A percentile compares a stretch with the other conserved stretches of the same genome.
phyloP scores from a whole-genome alignment of 2,329 filamentous ascomycete genomes.

The Drechslerella coelobrocha region DNA sequence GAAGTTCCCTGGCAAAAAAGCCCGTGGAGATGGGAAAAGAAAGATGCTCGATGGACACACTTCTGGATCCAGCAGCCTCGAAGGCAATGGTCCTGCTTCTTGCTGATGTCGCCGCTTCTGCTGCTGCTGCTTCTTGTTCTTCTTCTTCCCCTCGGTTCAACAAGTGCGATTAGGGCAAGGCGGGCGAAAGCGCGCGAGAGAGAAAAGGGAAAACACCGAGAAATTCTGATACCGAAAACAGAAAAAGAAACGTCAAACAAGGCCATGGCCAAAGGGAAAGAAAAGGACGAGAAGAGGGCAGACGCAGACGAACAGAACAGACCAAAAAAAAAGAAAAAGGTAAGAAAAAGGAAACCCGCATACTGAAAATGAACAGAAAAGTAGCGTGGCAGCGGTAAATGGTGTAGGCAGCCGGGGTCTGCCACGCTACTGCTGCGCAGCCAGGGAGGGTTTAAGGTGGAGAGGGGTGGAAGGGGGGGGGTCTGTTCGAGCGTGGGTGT shows the following conservation, averaged over 20 bases:
- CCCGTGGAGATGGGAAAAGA: too few species aligned
- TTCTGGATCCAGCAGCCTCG: too few species aligned
- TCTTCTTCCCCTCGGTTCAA: conserved; percentile 34
- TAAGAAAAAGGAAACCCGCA: conserved; percentile 27
- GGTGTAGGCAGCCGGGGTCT: conserved; percentile 51
- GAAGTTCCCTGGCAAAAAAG: conserved; percentile 8
- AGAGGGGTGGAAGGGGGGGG: conserved; percentile 12
- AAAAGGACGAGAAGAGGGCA: not conserved
- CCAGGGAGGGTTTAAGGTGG: conserved; percentile 47
- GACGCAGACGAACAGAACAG: not conserved
- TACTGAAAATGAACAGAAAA: conserved; percentile 45
- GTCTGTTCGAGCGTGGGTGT: conserved; percentile 8
- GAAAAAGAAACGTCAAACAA: conserved; percentile 27
- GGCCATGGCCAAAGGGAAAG: not conserved
- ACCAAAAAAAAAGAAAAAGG: conserved; percentile 18
- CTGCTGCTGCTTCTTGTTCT: not conserved
- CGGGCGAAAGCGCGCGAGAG: conserved; percentile 7
- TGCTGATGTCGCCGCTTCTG: too few species aligned
- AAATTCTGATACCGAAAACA: conserved; percentile 42
- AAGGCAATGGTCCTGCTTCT: too few species aligned
- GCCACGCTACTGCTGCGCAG: conserved; percentile 49
- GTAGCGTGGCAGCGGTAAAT: conserved; percentile 51
- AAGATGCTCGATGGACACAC: too few species aligned
- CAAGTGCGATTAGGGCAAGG: conserved; percentile 13
- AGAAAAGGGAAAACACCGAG: conserved; percentile 27